Conservation (phyloP, 2,329 filamentous ascomycete genomes). For the Neofusicoccum sp. region DNA sequence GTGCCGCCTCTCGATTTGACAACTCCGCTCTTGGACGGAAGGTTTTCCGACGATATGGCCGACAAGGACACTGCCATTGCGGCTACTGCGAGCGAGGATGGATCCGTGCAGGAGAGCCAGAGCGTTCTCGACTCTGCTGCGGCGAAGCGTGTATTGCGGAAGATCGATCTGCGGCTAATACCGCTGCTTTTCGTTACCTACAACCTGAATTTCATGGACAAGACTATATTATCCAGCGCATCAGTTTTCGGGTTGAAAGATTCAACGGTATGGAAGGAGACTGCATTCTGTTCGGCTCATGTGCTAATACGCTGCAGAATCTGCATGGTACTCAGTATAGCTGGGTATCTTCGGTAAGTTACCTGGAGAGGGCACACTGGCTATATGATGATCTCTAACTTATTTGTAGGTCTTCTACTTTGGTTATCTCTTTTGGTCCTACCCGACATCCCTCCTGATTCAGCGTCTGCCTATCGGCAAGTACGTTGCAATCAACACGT, state of each 20-base stretch:
- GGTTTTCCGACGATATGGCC: background rate
- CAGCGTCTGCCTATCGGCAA: slow-evolving; percentile 52
- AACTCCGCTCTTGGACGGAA: background rate
- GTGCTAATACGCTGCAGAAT: slow-evolving; percentile 40
- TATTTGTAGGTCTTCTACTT: slow-evolving; percentile 47
- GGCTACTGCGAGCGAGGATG: background rate
- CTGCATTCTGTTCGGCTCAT: too few relatives aligned
- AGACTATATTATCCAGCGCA: slow-evolving; percentile 52
- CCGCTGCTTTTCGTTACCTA: slow-evolving; percentile 62
- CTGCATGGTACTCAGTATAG: slow-evolving; percentile 14
- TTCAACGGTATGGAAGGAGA: slow-evolving; percentile 31
- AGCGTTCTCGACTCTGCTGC: slow-evolving; percentile 29
- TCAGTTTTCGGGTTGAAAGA: slow-evolving; percentile 59
- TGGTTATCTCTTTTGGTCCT: slow-evolving; percentile 55
- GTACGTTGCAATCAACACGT: slow-evolving; percentile 51
- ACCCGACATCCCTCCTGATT: slow-evolving; percentile 54
- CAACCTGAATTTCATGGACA: slow-evolving; percentile 65
- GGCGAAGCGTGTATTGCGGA: slow-evolving; percentile 47
- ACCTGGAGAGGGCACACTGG: too few relatives aligned
- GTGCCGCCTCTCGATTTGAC: background rate
- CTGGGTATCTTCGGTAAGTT: slow-evolving; percentile 52
- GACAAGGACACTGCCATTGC: background rate
- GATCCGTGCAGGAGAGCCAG: background rate
- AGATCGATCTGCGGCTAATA: slow-evolving; percentile 60
- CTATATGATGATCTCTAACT: background rate